These are phyloP conservation scores for Fonsecaea erecta DNA, from an alignment of 2,329 filamentous ascomycete genomes.

Conservation along the genomic window DNA sequence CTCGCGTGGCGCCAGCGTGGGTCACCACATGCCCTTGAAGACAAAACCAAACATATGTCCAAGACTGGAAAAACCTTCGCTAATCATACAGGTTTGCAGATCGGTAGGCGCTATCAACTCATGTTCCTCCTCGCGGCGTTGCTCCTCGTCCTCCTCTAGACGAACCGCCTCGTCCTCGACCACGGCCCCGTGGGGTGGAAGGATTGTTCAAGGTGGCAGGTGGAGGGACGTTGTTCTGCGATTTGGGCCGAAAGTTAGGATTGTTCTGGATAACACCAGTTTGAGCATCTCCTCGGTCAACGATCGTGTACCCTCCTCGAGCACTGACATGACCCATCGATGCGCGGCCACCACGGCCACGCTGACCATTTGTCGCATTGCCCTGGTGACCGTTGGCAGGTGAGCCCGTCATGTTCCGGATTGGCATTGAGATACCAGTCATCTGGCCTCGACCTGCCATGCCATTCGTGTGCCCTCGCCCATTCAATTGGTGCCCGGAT, in stretches of 20 bases:
- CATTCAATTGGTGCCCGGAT: conserved; percentile 46
- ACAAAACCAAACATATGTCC: neutral
- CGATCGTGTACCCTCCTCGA: conserved; percentile 46
- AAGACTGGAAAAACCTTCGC: neutral
- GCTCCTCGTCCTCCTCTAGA: conserved; percentile 42
- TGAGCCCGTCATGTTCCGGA: conserved; percentile 26
- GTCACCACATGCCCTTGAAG: neutral
- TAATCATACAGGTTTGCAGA: neutral
- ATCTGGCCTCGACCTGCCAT: conserved; percentile 27
- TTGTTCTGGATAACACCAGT: conserved; percentile 61
- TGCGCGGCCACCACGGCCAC: conserved; percentile 25
- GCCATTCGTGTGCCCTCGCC: conserved; percentile 41
- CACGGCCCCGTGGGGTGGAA: conserved; percentile 40
- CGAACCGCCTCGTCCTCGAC: conserved; percentile 44
- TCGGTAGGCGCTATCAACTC: conserved; percentile 1
- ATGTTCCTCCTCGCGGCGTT: conserved; percentile 30
- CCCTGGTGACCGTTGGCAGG: conserved; percentile 27
- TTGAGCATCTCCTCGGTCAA: conserved; percentile 57
- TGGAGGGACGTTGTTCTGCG: conserved; percentile 58
- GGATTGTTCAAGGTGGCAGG: conserved; percentile 46
- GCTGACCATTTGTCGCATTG: conserved; percentile 13
- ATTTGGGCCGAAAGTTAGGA: conserved; percentile 60
- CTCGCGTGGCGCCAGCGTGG: neutral
- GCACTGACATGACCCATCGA: conserved; percentile 21
- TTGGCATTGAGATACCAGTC: conserved; percentile 27